Evolutionary conservation across 2,329 filamentous ascomycete species (phyloP), one percentile per base, ranked within the genome.

Genomic region (Remersonia thermophila): DNA sequence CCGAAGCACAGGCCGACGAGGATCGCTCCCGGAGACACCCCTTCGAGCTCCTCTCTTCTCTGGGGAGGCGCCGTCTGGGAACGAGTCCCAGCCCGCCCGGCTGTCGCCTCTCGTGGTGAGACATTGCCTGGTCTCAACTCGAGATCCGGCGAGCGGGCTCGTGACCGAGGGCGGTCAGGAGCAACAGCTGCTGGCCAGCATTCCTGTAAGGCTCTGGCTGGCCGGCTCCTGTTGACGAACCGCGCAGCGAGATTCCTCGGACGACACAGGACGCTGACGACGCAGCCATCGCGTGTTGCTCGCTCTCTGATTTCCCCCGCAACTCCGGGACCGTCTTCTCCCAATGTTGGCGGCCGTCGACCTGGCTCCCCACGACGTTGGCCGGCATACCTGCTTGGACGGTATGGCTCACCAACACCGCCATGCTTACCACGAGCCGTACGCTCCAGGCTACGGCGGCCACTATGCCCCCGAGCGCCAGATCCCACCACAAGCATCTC

Each of bases 381-480:
- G 52, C 39, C 50, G 49, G 48, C 47, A 48, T 45, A 41, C 46
- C 42, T 50, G 54, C 46, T 42, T 54, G 39, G 55, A 55, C 49
- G 48, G 47, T 36, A 61, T 61, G 58, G 51, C 56, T 42, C 53
- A 54, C 47, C 48, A 54, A 35, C 50, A 51, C 29, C 49, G 50
- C 32, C 51, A 52, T 42, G 44, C 43, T 42, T 59, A 44, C 27
- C 50, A 53, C 20, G 53, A 55, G 27, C 44, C 48, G 32, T 55
- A 54, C 25, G 45, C 45, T 37, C 51, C 53, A 6, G 43, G 48
- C 39, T 46, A 49, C 41, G 50, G 42, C 16, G 49, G 41, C 15
- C 48, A 49, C 36, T 54, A 55, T 43, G 31, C 46, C 30, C 45
- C 47, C 29, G 53, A 58, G 27, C 44, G 44, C 26, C 43, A 39